Conservation (phyloP, 495 filamentous ascomycete species). For the Penicillium turbatum region DNA sequence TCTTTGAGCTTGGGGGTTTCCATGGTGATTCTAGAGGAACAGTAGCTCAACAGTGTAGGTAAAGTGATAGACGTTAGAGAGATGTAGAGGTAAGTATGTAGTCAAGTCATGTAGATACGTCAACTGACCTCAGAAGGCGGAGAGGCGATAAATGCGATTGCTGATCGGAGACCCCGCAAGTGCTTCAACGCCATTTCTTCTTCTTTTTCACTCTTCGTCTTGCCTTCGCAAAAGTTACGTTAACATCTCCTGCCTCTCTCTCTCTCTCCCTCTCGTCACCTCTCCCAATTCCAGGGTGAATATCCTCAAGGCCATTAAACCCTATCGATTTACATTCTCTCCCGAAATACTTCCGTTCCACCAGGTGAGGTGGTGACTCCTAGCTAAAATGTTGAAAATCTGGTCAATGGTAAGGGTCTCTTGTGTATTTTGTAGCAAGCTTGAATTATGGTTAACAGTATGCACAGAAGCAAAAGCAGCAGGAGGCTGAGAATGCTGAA, state of each 20-base stretch:
- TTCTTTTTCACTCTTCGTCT: neutral
- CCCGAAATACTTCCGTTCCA: constrained; percentile 3
- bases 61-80: too few relatives aligned
- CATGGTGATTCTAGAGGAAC: too few relatives aligned
- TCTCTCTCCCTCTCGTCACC: neutral
- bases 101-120: neutral
- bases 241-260: neutral
- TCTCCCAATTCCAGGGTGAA: neutral
- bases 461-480: constrained; percentile 77
- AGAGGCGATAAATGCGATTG: constrained; percentile 12
- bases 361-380: constrained; percentile 24
- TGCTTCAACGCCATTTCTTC: neutral
- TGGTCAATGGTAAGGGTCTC: constrained; percentile 87
- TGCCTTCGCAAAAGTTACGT: too few relatives aligned
- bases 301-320: neutral
- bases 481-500: constrained; percentile 86
- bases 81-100: too few relatives aligned
- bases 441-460: neutral
- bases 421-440: neutral
- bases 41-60: too few relatives aligned
- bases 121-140: constrained; percentile 10
- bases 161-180: constrained; percentile 17
- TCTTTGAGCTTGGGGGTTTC: too few relatives aligned
- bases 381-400: constrained; percentile 88
- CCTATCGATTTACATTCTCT: neutral